Percentiles rank a stretch among this genome's conserved stretches.
phyloP scores from a whole-genome alignment of 1,284 basidiomycete species.

The Tilletia horrida region DNA sequence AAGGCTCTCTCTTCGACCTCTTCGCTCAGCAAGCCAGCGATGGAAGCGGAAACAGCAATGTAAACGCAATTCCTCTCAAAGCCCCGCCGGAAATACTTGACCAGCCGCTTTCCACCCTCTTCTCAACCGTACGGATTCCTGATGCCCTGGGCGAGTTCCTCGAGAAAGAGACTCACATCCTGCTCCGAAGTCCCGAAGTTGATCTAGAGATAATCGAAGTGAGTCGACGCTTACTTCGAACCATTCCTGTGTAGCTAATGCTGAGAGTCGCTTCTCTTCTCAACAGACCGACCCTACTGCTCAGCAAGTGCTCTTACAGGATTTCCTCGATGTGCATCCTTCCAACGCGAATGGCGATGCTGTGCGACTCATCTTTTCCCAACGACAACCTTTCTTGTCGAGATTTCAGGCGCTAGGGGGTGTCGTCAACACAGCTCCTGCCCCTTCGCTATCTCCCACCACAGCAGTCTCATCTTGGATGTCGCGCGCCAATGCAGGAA shows the following conservation, averaged over 20 bases:
- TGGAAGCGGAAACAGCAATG: background rate
- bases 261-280: background rate
- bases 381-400: slow-evolving; percentile 11
- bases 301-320: slow-evolving; percentile 14
- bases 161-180: slow-evolving; percentile 56
- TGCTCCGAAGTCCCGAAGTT: slow-evolving; percentile 73
- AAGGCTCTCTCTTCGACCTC: slow-evolving; percentile 16
- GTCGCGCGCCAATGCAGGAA: slow-evolving; percentile 1
- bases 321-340: slow-evolving; percentile 14
- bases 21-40: slow-evolving; percentile 14
- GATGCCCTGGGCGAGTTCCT: slow-evolving; percentile 52
- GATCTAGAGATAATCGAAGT: slow-evolving; percentile 62
- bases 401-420: background rate
- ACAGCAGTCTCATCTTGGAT: slow-evolving; percentile 14
- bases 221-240: slow-evolving; percentile 27
- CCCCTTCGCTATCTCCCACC: background rate
- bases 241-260: background rate
- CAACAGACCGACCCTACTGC: background rate
- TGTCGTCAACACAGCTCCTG: background rate
- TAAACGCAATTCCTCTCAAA: slow-evolving; percentile 14
- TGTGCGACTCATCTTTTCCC: background rate
- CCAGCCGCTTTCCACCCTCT: slow-evolving; percentile 47
- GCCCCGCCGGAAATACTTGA: slow-evolving; percentile 30
- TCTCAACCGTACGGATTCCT: slow-evolving; percentile 38
- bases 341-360: background rate